A percentile compares a stretch with the other conserved stretches of the same genome.
phyloP scores from a whole-genome alignment of 495 filamentous ascomycete species.

The Penicillium salamii region DNA sequence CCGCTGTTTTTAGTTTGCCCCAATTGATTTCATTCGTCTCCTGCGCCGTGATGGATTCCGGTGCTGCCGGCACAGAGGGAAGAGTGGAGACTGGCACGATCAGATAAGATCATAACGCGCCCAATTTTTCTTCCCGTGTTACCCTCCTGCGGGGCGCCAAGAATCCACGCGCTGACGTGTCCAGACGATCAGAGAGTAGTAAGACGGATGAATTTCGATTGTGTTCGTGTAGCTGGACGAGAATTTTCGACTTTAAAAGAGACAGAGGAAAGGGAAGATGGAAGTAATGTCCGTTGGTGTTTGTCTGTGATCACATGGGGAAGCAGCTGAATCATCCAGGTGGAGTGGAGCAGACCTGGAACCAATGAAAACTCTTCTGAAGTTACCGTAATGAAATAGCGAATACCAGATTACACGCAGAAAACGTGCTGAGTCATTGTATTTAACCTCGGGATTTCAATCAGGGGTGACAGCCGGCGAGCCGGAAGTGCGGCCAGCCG shows the following conservation, averaged over 20 bases:
- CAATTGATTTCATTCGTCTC: slow-evolving; percentile 7
- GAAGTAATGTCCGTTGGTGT: not conserved
- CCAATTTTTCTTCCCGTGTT: slow-evolving; percentile 8
- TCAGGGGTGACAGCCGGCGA: slow-evolving; percentile 16
- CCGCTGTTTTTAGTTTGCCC: not conserved
- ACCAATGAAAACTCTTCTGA: slow-evolving; percentile 10
- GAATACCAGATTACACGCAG: not conserved
- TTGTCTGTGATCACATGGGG: slow-evolving; percentile 17
- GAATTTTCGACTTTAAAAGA: not conserved
- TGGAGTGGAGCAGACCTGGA: not conserved
- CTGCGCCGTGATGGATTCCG: slow-evolving; percentile 9
- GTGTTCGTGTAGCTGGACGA: not conserved
- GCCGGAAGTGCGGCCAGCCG: slow-evolving; percentile 39
- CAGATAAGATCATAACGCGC: slow-evolving; percentile 28
- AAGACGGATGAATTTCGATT: not conserved
- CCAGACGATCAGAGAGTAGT: not conserved
- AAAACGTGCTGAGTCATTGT: not conserved
- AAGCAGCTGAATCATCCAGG: slow-evolving; percentile 16
- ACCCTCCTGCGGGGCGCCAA: slow-evolving; percentile 9
- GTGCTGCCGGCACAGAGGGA: slow-evolving; percentile 2
- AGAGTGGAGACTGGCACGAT: slow-evolving; percentile 25
- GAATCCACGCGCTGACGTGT: slow-evolving; percentile 5
- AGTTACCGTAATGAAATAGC: not conserved
- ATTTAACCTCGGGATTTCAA: slow-evolving; percentile 5
- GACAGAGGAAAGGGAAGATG: not conserved